phyloP scores from a whole-genome alignment of 2,329 filamentous ascomycete genomes.

The Emmonsia crescens region DNA sequence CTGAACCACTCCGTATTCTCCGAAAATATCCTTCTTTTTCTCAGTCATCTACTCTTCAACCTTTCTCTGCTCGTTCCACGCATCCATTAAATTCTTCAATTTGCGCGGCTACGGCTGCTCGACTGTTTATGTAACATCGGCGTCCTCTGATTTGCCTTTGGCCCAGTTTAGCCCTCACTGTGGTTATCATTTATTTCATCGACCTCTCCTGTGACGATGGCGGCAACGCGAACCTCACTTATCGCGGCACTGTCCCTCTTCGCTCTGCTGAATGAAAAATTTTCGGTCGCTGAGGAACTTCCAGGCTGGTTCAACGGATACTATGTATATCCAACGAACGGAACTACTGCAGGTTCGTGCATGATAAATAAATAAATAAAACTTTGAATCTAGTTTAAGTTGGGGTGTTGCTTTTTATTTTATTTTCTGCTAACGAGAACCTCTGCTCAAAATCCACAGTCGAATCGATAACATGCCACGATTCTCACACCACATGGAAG shows the following conservation, averaged over 20 bases:
- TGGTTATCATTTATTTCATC: background rate
- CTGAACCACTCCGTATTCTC: too few relatives aligned
- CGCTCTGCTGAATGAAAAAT: background rate
- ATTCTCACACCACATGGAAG: background rate
- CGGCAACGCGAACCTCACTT: background rate
- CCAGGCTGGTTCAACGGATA: slow-evolving; percentile 5
- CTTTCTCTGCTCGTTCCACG: too few relatives aligned
- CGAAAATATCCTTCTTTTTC: background rate
- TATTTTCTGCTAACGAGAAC: background rate
- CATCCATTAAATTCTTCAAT: background rate
- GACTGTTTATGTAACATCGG: background rate
- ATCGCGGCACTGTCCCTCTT: background rate
- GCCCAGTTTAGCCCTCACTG: background rate
- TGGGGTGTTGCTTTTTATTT: background rate
- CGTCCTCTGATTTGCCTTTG: background rate
- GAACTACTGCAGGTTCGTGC: background rate
- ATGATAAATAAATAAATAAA: background rate
- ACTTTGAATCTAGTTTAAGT: too few relatives aligned
- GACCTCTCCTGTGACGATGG: background rate
- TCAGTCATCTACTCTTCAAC: too few relatives aligned
- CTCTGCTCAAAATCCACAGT: background rate
- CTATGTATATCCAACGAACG: background rate
- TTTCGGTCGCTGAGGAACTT: background rate
- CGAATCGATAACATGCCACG: slow-evolving; percentile 3
- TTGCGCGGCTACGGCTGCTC: background rate